Evolutionary conservation across 139 green algal genomes (phyloP).

Genomic region (Parachlorella kessleri): DNA sequence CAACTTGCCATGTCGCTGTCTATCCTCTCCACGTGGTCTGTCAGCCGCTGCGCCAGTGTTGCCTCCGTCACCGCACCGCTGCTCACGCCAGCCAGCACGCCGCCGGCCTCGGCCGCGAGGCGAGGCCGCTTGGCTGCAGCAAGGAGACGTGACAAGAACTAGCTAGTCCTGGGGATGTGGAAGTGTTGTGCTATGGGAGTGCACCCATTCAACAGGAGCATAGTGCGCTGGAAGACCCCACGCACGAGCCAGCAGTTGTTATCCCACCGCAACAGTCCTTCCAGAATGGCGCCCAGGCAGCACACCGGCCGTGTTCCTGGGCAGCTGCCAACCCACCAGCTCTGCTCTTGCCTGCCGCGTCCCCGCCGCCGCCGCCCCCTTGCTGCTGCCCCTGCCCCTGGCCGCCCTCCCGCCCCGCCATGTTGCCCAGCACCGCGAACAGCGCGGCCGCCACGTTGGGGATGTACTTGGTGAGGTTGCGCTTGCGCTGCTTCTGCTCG

Average conservation of each 20-base stretch:
- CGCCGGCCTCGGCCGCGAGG: slow-evolving; percentile 41
- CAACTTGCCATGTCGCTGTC: slow-evolving; percentile 87
- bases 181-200: too few species aligned
- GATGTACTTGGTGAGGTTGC: slow-evolving; percentile 93
- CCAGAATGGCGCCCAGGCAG: not conserved
- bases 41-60: slow-evolving; percentile 66
- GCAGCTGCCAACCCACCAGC: not conserved
- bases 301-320: not conserved
- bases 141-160: too few species aligned
- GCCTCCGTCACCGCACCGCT: slow-evolving; percentile 53
- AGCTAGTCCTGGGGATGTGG: too few species aligned
- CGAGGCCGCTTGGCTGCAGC: slow-evolving; percentile 59
- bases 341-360: not conserved
- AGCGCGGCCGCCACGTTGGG: slow-evolving; percentile 75
- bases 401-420: slow-evolving; percentile 28
- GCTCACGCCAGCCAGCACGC: slow-evolving; percentile 62
- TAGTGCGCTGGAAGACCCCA: not conserved
- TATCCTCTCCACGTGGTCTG: slow-evolving; percentile 90
- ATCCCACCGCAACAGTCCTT: too few species aligned
- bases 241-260: not conserved
- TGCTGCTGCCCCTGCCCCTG: not conserved
- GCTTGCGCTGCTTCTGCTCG: slow-evolving; percentile 87
- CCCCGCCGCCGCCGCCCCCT: not conserved
- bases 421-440: slow-evolving; percentile 53
- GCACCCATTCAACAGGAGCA: not conserved